Evolutionary conservation across 1,139 yeast species (phyloP), one percentile per base, ranked within the genome.

Genomic region (Diutina siamensis): DNA sequence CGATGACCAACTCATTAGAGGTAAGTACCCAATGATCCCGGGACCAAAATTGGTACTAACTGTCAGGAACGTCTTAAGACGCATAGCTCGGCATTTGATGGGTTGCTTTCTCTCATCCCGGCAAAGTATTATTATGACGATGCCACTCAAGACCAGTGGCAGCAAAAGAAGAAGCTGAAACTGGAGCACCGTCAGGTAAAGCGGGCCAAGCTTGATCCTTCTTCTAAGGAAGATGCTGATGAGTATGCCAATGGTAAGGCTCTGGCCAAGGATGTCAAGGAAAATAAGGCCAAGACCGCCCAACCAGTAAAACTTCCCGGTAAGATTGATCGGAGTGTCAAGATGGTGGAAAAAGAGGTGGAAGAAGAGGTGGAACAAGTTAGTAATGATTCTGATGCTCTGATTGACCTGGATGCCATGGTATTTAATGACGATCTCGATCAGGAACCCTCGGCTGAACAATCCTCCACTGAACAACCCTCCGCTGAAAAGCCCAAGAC

Each of bases 61-160:
- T 25, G 22, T 19, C 62, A 85, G 78, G 95, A 86, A 58, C 80
- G 96, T 55, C 74, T 88, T 53, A 79, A 81, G 62, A 78, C 83
- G 45, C 94, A 87, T 58, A 83, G 96, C 18, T 72, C 81, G 48
- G 94, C 97, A 7, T 89, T 92, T 61, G 89, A 86, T 59, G 96
- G 97, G 40, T 69, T 92, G 48, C 68, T 92, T 50, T 86, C 97
- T 20, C 69, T 92, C 59, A 88, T 92, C 49, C 97, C 98, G 8
- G 95, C 97, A 9, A 87, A 88, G 58, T 87, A 83, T 57, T 89
- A 89, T 60, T 87, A 86, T 59, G 85, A 79, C 57, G 84, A 78
- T 52, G 86, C 83, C 41, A 72, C 82, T 2, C 80, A 83, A 57
- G 83, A 83, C 48, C 97, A 89, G 63, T 89, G 97, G 97, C 81